Conservation (phyloP, 495 filamentous ascomycete species). For the Tetracladium marchalianum region DNA sequence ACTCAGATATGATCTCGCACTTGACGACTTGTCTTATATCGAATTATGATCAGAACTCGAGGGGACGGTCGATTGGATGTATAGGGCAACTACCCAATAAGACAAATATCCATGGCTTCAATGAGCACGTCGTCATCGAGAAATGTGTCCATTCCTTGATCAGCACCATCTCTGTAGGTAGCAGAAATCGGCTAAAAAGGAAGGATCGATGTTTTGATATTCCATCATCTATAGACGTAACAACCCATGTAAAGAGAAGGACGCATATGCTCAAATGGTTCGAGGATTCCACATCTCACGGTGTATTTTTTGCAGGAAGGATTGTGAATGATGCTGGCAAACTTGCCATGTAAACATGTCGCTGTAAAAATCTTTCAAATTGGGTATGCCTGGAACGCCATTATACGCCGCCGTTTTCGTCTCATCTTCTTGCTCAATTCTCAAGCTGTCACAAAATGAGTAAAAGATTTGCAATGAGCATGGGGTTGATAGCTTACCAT, state of each 20-base stretch:
- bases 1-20: no score
- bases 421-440: constrained; percentile 2
- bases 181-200: constrained; percentile 25
- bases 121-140: no score
- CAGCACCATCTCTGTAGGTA: constrained; percentile 16
- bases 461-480: not conserved
- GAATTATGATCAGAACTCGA: no score
- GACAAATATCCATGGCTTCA: no score
- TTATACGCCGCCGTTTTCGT: constrained; percentile 2
- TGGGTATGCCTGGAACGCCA: constrained; percentile 5
- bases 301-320: not conserved
- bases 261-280: constrained; percentile 65
- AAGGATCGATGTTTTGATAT: constrained; percentile 34
- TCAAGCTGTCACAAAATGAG: constrained; percentile 5
- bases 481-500: constrained; percentile 20
- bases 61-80: no score
- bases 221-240: constrained; percentile 72
- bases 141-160: no score
- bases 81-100: no score
- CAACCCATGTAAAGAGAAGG: constrained; percentile 47
- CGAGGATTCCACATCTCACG: not conserved
- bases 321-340: not conserved
- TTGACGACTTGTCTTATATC: no score
- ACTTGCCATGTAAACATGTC: constrained; percentile 2
- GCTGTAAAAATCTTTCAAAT: constrained; percentile 1